phyloP scores from a whole-genome alignment of 805 yeast species.

The Wickerhamomyces queroliae region DNA sequence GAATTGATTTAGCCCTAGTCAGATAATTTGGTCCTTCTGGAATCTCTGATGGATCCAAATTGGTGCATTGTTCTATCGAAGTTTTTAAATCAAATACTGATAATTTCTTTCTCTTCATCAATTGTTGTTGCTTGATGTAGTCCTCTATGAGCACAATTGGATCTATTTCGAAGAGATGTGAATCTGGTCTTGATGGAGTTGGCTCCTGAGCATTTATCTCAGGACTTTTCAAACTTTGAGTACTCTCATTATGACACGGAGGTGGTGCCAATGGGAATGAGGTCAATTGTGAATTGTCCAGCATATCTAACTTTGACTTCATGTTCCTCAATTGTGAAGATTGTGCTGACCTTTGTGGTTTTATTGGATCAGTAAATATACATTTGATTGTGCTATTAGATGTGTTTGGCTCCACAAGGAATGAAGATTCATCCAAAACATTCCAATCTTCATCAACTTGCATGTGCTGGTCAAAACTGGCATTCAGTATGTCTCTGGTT shows the following conservation, averaged over 20 bases:
- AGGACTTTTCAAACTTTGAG: conserved; percentile 8
- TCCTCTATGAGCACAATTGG: conserved; percentile 49
- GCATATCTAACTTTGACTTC: conserved; percentile 31
- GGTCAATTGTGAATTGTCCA: conserved; percentile 31
- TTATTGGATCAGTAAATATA: not conserved
- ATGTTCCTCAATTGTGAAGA: conserved; percentile 5
- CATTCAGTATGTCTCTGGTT: not conserved
- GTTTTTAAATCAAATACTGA: conserved; percentile 29
- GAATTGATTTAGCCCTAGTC: conserved; percentile 10
- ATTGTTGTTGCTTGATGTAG: conserved; percentile 32
- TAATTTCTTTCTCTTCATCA: conserved; percentile 20
- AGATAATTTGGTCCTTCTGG: conserved; percentile 6
- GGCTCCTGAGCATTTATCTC: conserved; percentile 14
- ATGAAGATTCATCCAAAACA: not conserved
- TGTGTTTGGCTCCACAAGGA: not conserved
- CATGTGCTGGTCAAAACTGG: not conserved
- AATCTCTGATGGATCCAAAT: not conserved
- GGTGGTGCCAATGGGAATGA: conserved; percentile 32
- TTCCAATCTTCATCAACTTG: not conserved
- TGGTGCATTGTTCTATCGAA: conserved; percentile 15
- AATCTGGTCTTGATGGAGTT: conserved; percentile 5
- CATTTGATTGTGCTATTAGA: too few species aligned
- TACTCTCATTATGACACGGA: conserved; percentile 9
- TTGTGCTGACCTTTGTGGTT: not conserved
- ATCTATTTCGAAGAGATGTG: conserved; percentile 13